Percentiles rank a stretch among this genome's conserved stretches.
Conservation (phyloP, 768 basidiomycete genomes). For the Tephrocybe sp. region DNA sequence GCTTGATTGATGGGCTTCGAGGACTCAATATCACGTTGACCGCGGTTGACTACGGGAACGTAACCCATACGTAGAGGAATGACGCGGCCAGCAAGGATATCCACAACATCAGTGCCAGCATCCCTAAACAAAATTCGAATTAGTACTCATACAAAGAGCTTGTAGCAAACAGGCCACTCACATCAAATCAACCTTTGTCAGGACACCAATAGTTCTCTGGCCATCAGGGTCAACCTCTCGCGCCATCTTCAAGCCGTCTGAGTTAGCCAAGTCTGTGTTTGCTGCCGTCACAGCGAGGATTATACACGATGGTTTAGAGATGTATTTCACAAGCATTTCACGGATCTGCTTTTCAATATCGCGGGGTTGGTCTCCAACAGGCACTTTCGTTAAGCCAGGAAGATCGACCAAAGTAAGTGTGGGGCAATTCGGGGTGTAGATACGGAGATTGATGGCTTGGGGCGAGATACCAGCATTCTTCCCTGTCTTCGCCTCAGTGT, state of each 20-base stretch:
- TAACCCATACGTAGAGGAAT: slow-evolving; percentile 96
- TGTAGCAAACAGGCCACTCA: slow-evolving; percentile 37
- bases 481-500: slow-evolving; percentile 98
- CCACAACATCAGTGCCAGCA: slow-evolving; percentile 95
- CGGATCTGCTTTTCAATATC: slow-evolving; percentile 98
- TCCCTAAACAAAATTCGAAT: slow-evolving; percentile 61
- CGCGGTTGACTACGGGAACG: slow-evolving; percentile 98
- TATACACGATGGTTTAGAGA: slow-evolving; percentile 93
- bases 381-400: slow-evolving; percentile 93
- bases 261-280: slow-evolving; percentile 97
- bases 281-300: slow-evolving; percentile 95
- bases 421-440: slow-evolving; percentile 95
- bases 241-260: slow-evolving; percentile 94
- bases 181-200: slow-evolving; percentile 99
- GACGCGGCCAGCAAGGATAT: slow-evolving; percentile 95
- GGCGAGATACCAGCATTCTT: slow-evolving; percentile 98
- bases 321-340: slow-evolving; percentile 95
- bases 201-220: slow-evolving; percentile 93
- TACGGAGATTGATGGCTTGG: slow-evolving; percentile 93
- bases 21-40: slow-evolving; percentile 93
- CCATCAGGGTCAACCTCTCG: slow-evolving; percentile 98
- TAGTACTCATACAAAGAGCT: neutral
- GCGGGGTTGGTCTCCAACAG: slow-evolving; percentile 93
- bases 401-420: slow-evolving; percentile 97
- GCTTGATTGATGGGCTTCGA: slow-evolving; percentile 83